A percentile compares a stretch with the other conserved stretches of the same genome.
phyloP scores from a whole-genome alignment of 805 yeast genomes.

The Wickerhamiella azymoides region DNA sequence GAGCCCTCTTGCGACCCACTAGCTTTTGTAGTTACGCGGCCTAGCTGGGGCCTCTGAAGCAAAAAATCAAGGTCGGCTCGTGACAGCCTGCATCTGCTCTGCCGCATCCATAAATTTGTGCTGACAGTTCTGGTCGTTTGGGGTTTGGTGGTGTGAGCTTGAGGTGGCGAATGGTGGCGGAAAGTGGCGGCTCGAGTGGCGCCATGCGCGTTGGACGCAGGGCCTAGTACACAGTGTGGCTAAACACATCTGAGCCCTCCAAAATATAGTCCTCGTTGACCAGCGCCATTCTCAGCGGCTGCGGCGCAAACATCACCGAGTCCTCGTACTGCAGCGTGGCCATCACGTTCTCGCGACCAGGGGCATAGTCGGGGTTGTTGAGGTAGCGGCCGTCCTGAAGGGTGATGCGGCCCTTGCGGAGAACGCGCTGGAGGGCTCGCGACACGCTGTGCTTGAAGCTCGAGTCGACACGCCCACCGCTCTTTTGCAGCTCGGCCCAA shows the following conservation, averaged over 20 bases:
- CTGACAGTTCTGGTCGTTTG: neutral
- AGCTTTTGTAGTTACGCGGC: no score
- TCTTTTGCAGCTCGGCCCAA: slow-evolving; percentile 16
- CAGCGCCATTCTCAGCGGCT: slow-evolving; percentile 26
- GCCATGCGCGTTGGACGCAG: no score
- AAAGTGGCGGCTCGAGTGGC: slow-evolving; percentile 1
- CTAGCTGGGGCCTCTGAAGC: neutral
- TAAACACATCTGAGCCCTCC: slow-evolving; percentile 27
- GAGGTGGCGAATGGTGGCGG: neutral
- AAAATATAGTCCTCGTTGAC: slow-evolving; percentile 22
- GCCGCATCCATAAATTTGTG: neutral
- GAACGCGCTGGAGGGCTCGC: slow-evolving; percentile 27
- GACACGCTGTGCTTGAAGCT: slow-evolving; percentile 26
- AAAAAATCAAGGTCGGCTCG: slow-evolving; percentile 4
- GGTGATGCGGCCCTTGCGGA: slow-evolving; percentile 24
- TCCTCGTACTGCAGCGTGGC: slow-evolving; percentile 26
- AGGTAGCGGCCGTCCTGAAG: slow-evolving; percentile 22
- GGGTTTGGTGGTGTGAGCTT: neutral
- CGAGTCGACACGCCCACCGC: slow-evolving; percentile 21
- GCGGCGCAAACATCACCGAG: slow-evolving; percentile 24
- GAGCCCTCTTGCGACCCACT: no score
- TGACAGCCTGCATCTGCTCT: slow-evolving; percentile 3
- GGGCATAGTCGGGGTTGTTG: slow-evolving; percentile 24
- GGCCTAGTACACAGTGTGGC: slow-evolving; percentile 23
- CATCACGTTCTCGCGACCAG: slow-evolving; percentile 22